Evolutionary conservation across 495 filamentous ascomycete species (phyloP).

Genomic region (Penicillium maclennaniae): DNA sequence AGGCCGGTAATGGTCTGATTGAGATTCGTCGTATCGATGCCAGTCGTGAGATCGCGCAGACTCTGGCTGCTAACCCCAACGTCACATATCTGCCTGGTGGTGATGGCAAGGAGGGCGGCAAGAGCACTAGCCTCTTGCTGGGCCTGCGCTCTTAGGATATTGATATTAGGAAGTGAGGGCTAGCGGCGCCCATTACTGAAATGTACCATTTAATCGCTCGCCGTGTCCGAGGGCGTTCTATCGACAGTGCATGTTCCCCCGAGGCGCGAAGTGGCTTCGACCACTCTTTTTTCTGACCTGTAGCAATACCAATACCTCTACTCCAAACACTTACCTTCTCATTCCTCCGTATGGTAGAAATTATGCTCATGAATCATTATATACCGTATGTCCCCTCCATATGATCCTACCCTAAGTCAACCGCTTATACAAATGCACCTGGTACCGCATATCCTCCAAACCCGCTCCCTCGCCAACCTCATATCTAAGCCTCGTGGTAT

Average conservation of each 20-base stretch:
- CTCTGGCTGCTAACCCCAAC: conserved; percentile 85
- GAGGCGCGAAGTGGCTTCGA: conserved; percentile 25
- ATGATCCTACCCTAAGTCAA: background rate
- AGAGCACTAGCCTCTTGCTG: conserved; percentile 55
- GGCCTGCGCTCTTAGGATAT: conserved; percentile 49
- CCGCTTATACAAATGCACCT: conserved; percentile 72
- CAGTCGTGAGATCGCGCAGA: conserved; percentile 91
- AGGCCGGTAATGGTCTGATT: conserved; percentile 87
- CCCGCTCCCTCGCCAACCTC: conserved; percentile 59
- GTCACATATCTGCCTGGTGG: conserved; percentile 90
- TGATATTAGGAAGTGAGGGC: conserved; percentile 11
- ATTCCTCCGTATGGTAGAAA: background rate
- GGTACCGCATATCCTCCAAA: conserved; percentile 92
- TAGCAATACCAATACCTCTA: conserved; percentile 46
- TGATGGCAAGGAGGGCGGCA: conserved; percentile 61
- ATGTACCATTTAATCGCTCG: conserved; percentile 34
- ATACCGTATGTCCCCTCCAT: background rate
- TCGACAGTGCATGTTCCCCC: conserved; percentile 32
- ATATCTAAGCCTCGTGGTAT: conserved; percentile 64
- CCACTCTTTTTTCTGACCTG: conserved; percentile 26
- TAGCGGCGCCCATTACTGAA: conserved; percentile 16
- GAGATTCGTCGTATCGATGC: conserved; percentile 96
- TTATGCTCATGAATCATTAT: background rate
- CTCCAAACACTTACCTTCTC: conserved; percentile 7
- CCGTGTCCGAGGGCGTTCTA: conserved; percentile 20